Evolutionary conservation across 768 basidiomycete species (phyloP), one percentile per base, ranked within the genome.

Genomic region (Lactarius quietus): DNA sequence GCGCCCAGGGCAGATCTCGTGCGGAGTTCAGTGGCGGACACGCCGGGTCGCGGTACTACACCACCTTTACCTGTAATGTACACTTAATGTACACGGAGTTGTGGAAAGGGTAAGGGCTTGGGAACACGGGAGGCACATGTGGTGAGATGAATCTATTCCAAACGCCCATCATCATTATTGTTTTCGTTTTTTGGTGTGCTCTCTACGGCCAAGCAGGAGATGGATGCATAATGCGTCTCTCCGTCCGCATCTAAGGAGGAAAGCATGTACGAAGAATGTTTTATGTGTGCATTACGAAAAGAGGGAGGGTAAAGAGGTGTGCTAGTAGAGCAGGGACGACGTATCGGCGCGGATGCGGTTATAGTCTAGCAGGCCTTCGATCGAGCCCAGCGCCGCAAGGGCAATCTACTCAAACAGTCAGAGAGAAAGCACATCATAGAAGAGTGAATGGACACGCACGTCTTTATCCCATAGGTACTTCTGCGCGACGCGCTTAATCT

Each of bases 401-500:
- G 94, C 88, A 69, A 95, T 81, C 89, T 92, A 72, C 38, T 33
- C 33, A 60, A 67, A 41, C 43, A 45, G 41, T 41, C 33, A 43
- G 5, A 28, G 28, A 12, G 12, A 3, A 38, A 3, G 38, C 38
- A 38, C 38, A 15, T 59, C 63, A 18, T 73, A 35, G 26, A 41
- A 33, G 33, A 41, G 57, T 31, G 58, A 6, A 63, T 39, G n/a
- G n/a, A 63, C 45, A 81, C 86, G 72, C 74, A 93, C 91, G 76
- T 97, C 95, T 78, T 92, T 91, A 77, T 98, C 95, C 93, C 94
- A 97, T 18, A 97, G 83, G 77, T 97, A 97, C 81, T 93, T 95
- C 81, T 92, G 89, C 52, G 95, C 97, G 65, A 95, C 93, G 20
- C 93, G 85, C 82, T 90, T 89, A 77, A 99, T 94, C 75, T 98